phyloP scores from a whole-genome alignment of 2,329 filamentous ascomycete genomes.

The Trichophyton rubrum region DNA sequence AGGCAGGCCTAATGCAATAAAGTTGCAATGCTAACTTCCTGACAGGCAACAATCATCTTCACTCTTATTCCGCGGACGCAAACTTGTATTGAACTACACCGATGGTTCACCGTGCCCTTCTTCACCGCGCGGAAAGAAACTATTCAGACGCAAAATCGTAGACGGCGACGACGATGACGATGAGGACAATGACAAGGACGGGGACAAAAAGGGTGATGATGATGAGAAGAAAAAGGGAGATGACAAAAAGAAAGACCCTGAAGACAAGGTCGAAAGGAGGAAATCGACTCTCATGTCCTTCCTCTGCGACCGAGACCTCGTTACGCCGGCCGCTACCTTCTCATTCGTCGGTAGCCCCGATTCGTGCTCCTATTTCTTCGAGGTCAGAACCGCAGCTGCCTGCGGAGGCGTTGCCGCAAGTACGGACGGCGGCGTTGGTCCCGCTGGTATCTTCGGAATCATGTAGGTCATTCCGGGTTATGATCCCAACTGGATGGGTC shows the following conservation, averaged over 20 bases:
- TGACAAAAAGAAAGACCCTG: slow-evolving; percentile 11
- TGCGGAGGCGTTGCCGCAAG: slow-evolving; percentile 58
- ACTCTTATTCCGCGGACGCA: slow-evolving; percentile 38
- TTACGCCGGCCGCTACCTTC: slow-evolving; percentile 53
- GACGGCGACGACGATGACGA: slow-evolving; percentile 16
- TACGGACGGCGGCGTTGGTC: slow-evolving; percentile 51
- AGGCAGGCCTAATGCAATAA: neutral
- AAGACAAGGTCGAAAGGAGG: slow-evolving; percentile 25
- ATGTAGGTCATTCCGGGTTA: slow-evolving; percentile 47
- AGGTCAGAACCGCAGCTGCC: slow-evolving; percentile 72
- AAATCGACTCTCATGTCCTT: slow-evolving; percentile 87
- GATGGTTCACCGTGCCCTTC: slow-evolving; percentile 57
- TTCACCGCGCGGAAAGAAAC: slow-evolving; percentile 7
- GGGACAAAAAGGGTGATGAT: slow-evolving; percentile 25
- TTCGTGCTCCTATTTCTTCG: slow-evolving; percentile 91
- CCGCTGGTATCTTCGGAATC: slow-evolving; percentile 69
- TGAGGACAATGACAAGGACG: slow-evolving; percentile 20
- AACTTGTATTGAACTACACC: slow-evolving; percentile 64
- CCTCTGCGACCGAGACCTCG: slow-evolving; percentile 75
- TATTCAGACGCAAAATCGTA: slow-evolving; percentile 12
- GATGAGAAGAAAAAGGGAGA: slow-evolving; percentile 29
- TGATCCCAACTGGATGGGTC: neutral
- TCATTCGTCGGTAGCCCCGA: slow-evolving; percentile 84
- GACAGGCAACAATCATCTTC: slow-evolving; percentile 33
- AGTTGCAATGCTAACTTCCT: neutral